A percentile compares a stretch with the other conserved stretches of the same genome.
phyloP scores from a whole-genome alignment of 495 filamentous ascomycete genomes.

The Penicillium paxilli region DNA sequence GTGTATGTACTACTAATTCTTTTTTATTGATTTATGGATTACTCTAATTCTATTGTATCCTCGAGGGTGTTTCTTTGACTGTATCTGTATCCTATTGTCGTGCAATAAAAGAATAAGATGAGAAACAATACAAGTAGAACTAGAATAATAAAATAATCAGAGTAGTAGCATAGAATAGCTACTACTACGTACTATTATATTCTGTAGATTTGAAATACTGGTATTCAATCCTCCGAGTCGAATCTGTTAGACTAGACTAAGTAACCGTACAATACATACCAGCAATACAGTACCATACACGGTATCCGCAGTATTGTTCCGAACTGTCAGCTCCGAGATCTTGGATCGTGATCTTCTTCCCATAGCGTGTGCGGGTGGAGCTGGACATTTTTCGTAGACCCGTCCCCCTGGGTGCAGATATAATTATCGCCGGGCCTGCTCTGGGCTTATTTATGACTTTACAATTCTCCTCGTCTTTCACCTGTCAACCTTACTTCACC shows the following conservation, averaged over 20 bases:
- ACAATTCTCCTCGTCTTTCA: background rate
- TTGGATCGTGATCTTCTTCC: slow-evolving; percentile 49
- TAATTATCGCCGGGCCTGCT: slow-evolving; percentile 27
- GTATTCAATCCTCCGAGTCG: too few relatives aligned
- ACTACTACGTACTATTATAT: too few relatives aligned
- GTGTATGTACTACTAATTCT: background rate
- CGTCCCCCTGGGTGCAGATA: slow-evolving; percentile 40
- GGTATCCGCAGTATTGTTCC: slow-evolving; percentile 24
- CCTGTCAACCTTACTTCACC: background rate
- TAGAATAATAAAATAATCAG: too few relatives aligned
- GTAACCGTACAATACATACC: slow-evolving; percentile 1
- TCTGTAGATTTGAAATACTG: too few relatives aligned
- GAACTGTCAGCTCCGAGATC: slow-evolving; percentile 51
- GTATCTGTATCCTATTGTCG: too few relatives aligned
- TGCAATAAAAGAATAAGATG: too few relatives aligned
- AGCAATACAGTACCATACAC: slow-evolving; percentile 10
- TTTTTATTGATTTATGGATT: background rate
- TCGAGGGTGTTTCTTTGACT: background rate
- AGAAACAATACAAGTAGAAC: too few relatives aligned
- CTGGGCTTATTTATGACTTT: slow-evolving; percentile 9
- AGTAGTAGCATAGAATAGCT: too few relatives aligned
- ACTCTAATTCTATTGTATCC: background rate
- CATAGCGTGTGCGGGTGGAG: slow-evolving; percentile 44
- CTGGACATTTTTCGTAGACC: slow-evolving; percentile 40
- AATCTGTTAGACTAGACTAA: background rate